Conservation (phyloP, 2,329 filamentous ascomycete genomes). For the Colletotrichum sp. region DNA sequence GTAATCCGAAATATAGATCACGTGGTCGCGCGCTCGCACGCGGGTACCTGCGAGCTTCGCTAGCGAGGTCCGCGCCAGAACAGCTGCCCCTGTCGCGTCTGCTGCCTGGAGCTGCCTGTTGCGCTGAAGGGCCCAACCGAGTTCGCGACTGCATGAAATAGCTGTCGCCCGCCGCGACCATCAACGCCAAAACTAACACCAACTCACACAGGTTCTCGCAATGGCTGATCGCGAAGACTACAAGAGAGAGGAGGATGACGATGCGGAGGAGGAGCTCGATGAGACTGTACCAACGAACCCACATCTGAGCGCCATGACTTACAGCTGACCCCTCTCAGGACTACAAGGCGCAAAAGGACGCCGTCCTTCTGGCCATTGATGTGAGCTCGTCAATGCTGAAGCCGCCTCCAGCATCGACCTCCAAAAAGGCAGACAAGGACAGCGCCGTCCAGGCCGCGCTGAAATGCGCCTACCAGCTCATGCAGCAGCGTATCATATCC, state of each 20-base stretch:
- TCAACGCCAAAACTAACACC: neutral
- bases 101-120: slow-evolving; percentile 13
- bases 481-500: slow-evolving; percentile 98
- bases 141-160: neutral
- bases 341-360: slow-evolving; percentile 94
- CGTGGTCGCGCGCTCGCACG: slow-evolving; percentile 14
- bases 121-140: neutral
- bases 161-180: neutral
- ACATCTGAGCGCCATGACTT: neutral
- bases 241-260: slow-evolving; percentile 65
- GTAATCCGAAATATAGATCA: slow-evolving; percentile 11
- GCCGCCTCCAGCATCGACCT: slow-evolving; percentile 64
- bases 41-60: neutral
- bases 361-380: slow-evolving; percentile 96
- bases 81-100: slow-evolving; percentile 4
- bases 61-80: neutral
- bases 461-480: slow-evolving; percentile 92
- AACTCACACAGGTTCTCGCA: neutral
- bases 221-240: slow-evolving; percentile 49
- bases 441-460: slow-evolving; percentile 83
- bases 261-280: slow-evolving; percentile 64
- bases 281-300: slow-evolving; percentile 57
- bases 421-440: slow-evolving; percentile 80
- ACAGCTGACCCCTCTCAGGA: slow-evolving; percentile 54
- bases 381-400: slow-evolving; percentile 87